A percentile compares a stretch with the other conserved stretches of the same genome.
Evolutionary conservation across 176 grass and related monocot genomes (phyloP).

Genomic region (Oryza australiensis): DNA sequence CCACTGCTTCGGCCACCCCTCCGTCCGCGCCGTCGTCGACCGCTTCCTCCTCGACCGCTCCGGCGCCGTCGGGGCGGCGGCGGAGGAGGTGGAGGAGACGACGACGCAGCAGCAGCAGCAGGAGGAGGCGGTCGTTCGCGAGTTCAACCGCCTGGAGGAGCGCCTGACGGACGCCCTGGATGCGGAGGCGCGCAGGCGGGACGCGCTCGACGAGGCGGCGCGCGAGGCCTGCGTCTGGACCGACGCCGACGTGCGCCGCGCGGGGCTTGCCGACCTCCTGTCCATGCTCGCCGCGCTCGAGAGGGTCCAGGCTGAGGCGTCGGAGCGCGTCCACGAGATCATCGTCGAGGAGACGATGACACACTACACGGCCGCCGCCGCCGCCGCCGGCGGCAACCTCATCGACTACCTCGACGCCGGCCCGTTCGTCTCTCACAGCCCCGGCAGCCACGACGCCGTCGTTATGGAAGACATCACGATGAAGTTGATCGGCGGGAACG

Average conservation of each 20-base stretch:
- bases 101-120: too few species aligned
- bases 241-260: neutral
- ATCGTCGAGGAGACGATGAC: constrained; percentile 13
- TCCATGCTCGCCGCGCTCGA: constrained; percentile 32
- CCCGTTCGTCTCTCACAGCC: neutral
- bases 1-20: constrained; percentile 49
- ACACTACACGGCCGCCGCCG: neutral
- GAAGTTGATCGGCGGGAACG: neutral
- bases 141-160: neutral
- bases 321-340: constrained; percentile 9
- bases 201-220: constrained; percentile 31
- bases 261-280: constrained; percentile 13
- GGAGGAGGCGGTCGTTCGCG: neutral
- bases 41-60: constrained; percentile 3
- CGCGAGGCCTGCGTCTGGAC: constrained; percentile 26
- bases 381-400: neutral
- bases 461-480: neutral
- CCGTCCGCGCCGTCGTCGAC: constrained; percentile 40
- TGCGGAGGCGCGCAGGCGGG: constrained; percentile 13
- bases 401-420: constrained; percentile 1
- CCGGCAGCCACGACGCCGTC: neutral
- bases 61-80: neutral
- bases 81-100: too few species aligned
- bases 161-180: constrained; percentile 10
- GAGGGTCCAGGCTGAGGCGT: constrained; percentile 27